Base-by-base conservation (phyloP, 2,329 filamentous ascomycete species). In the Arthrobotrys pseudoclavata region DNA sequence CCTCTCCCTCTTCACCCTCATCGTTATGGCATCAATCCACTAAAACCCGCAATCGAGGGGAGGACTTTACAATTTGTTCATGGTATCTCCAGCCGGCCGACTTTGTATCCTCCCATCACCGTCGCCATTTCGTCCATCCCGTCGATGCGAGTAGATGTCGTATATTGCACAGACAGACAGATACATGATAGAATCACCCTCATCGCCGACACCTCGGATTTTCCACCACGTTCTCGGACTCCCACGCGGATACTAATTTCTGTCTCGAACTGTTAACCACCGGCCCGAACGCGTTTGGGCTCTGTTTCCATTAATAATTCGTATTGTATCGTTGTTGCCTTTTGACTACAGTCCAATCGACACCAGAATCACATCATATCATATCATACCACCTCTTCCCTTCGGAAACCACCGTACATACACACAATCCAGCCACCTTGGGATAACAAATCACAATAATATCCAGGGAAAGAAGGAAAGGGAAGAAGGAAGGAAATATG, bases 1-100 rank as follows among this genome's bases (percentile, higher is more conserved):
- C 42, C 9, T 45, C 6, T 26, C 26, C 53, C 55, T 20, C 22
- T 42, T 52, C 34, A 12, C 20, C 26, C n/a, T 18, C 22, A 55
- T 64, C 69, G 40, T 29, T 47, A 66, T 66, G 69, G 50, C 60
- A 26, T 66, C 69, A 60, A 48, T n/a, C 12, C 24, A 13, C 40
- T 70, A 63, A 37, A 37, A n/a, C n/a, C 37, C 60, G 47, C 20
- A 63, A 47, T 63, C 13, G 24, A 40, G 42, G 42, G 42, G 42
- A 45, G 42, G 42, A 45, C n/a, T 20, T 40, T 40, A 40, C 37
- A 40, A 40, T 40, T 3, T 1, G 12, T 5, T 40, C 13, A 40
- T 40, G 13, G 12, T 40, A 9, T 15, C 15, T 40, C 13, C 37
- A 40, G 12, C 13, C 37, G 13, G 24, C 31, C 20, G 37, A 29